These are phyloP conservation scores for Paulinella micropora DNA, from an alignment of 78 protist genomes.

Conservation along the genomic window DNA sequence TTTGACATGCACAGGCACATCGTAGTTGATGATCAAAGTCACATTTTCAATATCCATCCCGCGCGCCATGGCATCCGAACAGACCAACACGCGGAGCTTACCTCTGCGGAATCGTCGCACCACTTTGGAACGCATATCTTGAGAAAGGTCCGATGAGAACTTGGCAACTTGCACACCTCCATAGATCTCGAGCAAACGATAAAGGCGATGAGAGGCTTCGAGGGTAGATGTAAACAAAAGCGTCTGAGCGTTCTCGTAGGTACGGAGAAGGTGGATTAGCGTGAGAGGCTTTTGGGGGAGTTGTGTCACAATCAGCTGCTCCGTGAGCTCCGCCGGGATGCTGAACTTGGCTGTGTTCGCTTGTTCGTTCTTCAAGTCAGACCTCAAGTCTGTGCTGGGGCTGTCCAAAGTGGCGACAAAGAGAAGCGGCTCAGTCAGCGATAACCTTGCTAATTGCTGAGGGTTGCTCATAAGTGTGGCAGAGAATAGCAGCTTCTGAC, in stretches of 20 bases:
- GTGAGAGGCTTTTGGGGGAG: not conserved
- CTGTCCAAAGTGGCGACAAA: not conserved
- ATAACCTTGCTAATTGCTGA: conserved; percentile 19
- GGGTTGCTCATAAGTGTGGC: conserved; percentile 54
- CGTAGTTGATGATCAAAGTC: conserved; percentile 27
- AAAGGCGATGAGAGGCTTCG: not conserved
- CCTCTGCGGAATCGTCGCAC: not conserved
- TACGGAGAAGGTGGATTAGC: not conserved
- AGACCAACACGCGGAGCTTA: conserved; percentile 2
- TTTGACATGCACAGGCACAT: conserved; percentile 16
- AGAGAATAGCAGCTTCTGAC: conserved; percentile 45
- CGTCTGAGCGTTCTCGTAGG: too few relatives aligned
- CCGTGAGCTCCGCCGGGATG: not conserved
- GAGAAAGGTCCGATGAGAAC: not conserved
- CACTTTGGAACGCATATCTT: not conserved
- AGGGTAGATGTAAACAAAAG: not conserved
- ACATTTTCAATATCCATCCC: conserved; percentile 28
- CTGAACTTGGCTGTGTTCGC: not conserved
- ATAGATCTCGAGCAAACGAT: not conserved
- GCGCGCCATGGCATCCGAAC: conserved; percentile 38
- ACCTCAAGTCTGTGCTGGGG: too few relatives aligned
- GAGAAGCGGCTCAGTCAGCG: conserved; percentile 11
- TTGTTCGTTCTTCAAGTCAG: too few relatives aligned
- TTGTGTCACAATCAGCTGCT: not conserved
- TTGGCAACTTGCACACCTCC: not conserved